A percentile compares a stretch with the other conserved stretches of the same genome.
phyloP scores from a whole-genome alignment of 2,329 filamentous ascomycete genomes.

The Clarireedia homoeocarpa region DNA sequence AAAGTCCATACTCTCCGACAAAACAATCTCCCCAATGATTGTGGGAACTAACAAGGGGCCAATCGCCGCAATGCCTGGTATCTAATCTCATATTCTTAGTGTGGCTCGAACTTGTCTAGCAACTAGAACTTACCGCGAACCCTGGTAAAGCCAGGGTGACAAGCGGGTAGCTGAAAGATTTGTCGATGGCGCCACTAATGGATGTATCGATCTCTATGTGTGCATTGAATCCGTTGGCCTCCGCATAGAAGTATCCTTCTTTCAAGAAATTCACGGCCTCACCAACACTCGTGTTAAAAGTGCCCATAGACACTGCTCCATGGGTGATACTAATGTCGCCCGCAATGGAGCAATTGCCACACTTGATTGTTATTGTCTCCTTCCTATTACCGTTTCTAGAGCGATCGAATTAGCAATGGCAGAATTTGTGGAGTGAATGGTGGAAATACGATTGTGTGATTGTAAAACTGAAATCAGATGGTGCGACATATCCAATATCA shows the following conservation, averaged over 20 bases:
- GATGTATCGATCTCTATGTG: slow-evolving; percentile 6
- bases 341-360: slow-evolving; percentile 1
- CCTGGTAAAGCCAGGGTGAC: not conserved
- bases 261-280: slow-evolving; percentile 4
- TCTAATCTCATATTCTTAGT: not conserved
- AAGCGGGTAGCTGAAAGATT: not conserved
- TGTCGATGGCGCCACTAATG: not conserved
- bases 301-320: not conserved
- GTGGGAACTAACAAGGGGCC: not conserved
- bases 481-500: not conserved
- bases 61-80: not conserved
- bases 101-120: not conserved
- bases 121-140: not conserved
- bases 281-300: not conserved
- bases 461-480: not conserved
- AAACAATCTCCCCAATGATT: not conserved
- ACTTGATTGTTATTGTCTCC: not conserved
- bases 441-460: not conserved
- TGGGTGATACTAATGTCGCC: not conserved
- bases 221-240: not conserved
- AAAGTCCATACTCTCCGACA: not conserved
- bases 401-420: not conserved
- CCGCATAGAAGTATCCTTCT: not conserved
- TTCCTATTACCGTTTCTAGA: not conserved
- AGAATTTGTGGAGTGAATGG: no score